These are phyloP conservation scores for Fraxinus greggii DNA, from an alignment of 305 asterid genomes.

Conservation along the genomic window DNA sequence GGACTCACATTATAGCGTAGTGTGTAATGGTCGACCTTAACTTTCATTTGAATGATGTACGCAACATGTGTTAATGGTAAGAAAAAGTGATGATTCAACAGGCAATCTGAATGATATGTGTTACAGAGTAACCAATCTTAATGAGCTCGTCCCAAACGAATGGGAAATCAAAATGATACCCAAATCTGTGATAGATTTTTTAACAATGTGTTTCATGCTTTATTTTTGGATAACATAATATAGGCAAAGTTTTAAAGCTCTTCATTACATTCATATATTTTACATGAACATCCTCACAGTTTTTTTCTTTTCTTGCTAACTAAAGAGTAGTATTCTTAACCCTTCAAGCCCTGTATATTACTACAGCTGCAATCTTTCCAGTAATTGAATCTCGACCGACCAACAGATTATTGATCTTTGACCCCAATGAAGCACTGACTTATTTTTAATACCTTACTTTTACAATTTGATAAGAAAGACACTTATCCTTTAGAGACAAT, in stretches of 20 bases:
- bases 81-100: neutral
- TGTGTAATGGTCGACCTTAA: neutral
- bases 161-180: neutral
- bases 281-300: neutral
- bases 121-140: neutral
- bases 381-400: neutral
- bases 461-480: slow-evolving; percentile 11
- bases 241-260: neutral
- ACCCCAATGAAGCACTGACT: slow-evolving; percentile 1
- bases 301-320: neutral
- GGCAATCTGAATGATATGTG: neutral
- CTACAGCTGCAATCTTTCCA: neutral
- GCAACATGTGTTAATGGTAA: neutral
- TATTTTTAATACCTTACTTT: slow-evolving; percentile 5
- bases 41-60: neutral
- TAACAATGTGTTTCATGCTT: neutral
- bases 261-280: neutral
- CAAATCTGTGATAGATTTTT: neutral
- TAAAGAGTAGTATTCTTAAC: neutral
- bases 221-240: neutral
- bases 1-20: neutral
- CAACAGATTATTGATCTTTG: slow-evolving; percentile 29
- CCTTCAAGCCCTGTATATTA: neutral
- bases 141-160: neutral
- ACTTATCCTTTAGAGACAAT: neutral